A percentile compares a stretch with the other conserved stretches of the same genome.
Conservation (phyloP, 148 eudicot species). For the Amaranthus cruentus region DNA sequence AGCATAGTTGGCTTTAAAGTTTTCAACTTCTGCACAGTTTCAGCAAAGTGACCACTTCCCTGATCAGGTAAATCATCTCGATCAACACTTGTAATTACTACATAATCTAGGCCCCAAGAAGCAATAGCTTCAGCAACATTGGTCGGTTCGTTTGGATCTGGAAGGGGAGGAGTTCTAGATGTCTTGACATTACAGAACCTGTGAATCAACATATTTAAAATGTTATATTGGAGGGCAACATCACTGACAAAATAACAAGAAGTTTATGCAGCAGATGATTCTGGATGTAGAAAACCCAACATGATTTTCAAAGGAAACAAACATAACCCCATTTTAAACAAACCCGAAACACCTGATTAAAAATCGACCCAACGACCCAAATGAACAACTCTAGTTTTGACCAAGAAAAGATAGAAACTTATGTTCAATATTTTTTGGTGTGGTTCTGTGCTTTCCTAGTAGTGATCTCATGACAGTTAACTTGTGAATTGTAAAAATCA, state of each 20-base stretch:
- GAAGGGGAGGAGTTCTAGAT: conserved; percentile 94
- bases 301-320: too few relatives aligned
- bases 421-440: too few relatives aligned
- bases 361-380: background rate
- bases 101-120: conserved; percentile 97
- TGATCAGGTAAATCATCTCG: conserved; percentile 95
- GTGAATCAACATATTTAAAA: conserved; percentile 14
- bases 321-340: too few relatives aligned
- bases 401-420: too few relatives aligned
- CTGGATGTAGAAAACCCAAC: too few relatives aligned
- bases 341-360: background rate
- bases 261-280: background rate
- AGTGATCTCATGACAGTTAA: background rate
- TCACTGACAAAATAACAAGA: too few relatives aligned
- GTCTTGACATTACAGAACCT: conserved; percentile 99
- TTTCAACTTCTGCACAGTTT: conserved; percentile 89
- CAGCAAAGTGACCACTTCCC: conserved; percentile 97
- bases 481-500: too few relatives aligned
- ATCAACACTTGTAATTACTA: conserved; percentile 97
- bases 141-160: conserved; percentile 88
- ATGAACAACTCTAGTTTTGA: background rate
- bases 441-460: too few relatives aligned
- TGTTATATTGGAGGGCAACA: background rate
- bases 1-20: conserved; percentile 72
- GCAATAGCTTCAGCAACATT: conserved; percentile 98